Evolutionary conservation across 208 protist species (phyloP), one percentile per base, ranked within the genome.

Genomic region (Leishmania arabica): DNA sequence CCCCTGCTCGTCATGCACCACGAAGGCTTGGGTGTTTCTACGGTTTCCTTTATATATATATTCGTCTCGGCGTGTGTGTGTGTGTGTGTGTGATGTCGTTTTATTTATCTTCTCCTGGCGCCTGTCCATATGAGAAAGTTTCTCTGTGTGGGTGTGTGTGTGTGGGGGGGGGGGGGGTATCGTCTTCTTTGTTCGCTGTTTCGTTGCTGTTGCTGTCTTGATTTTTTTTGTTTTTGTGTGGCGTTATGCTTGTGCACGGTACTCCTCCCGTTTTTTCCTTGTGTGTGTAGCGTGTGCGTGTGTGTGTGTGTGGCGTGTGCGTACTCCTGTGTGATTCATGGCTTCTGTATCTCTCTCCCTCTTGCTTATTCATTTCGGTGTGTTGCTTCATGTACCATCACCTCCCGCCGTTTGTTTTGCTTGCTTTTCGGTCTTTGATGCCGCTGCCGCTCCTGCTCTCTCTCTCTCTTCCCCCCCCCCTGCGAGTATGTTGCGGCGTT

Each of bases 381-480:
- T 54, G 51, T 17, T 2, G 21, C 51, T 17, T 54, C 51, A 54
- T 21, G 51, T 54, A 54, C 51, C 6, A 54, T 54, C 51, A 54
- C 51, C 51, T 21, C 17, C 17, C 51, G 5, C 51, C 51, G 51
- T 64, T 31, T 64, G 11, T 11, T 64, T 31, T 27, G 21, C 76
- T 64, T 64, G 42, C 5, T 82, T 71, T 71, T 45, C 72, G 58
- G 27, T 78, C 47, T 79, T 24, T 77, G 42, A n/a, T 31, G 9
- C 42, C 49, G 54, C 75, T 83, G 34, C 68, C 69, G 24, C 37
- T 83, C 17, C 64, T 15, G 75, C 37, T 80, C 42, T 65, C 24
- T 24, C 31, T 82, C 58, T 53, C 45, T 74, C 37, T 40, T 34
- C 34, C 37, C 37, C 37, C 37, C 37, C 47, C 72, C 66, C 68